These are phyloP conservation scores for Cladobotryum mycophilum DNA, from an alignment of 2,329 filamentous ascomycete genomes.

Conservation along the genomic window DNA sequence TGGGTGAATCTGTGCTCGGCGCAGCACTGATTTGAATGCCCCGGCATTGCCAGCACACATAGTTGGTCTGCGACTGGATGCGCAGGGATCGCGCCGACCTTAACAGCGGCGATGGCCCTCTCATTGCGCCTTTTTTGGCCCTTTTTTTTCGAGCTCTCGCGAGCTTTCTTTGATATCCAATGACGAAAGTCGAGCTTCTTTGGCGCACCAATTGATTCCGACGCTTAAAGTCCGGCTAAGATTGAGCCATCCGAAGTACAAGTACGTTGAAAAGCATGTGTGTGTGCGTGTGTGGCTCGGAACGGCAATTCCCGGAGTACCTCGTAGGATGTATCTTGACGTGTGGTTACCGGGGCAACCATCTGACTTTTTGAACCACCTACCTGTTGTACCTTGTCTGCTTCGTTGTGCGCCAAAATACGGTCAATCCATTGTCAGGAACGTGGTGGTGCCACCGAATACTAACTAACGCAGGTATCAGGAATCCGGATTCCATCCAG, in stretches of 20 bases:
- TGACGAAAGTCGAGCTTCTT: constrained; percentile 1
- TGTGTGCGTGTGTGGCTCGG: constrained; percentile 4
- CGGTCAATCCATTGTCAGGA: no score
- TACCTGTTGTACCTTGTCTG: no score
- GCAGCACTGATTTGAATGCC: constrained; percentile 57
- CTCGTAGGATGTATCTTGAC: constrained; percentile 19
- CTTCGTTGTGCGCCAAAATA: not conserved
- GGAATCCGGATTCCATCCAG: not conserved
- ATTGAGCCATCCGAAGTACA: not conserved
- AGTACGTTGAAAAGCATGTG: not conserved
- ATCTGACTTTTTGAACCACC: no score
- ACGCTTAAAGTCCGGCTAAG: constrained; percentile 10
- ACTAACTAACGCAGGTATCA: no score
- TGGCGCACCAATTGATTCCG: not conserved
- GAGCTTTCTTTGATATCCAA: constrained; percentile 6
- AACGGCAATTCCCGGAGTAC: constrained; percentile 27
- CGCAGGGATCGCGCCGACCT: constrained; percentile 28
- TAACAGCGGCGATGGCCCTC: constrained; percentile 35
- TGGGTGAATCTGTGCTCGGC: constrained; percentile 50
- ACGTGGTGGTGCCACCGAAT: no score
- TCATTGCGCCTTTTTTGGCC: constrained; percentile 33
- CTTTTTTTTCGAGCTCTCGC: constrained; percentile 7
- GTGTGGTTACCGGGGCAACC: constrained; percentile 25
- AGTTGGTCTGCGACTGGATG: constrained; percentile 23
- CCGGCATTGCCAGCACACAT: constrained; percentile 51